Evolutionary conservation across 768 basidiomycete species (phyloP).

Genomic region (Gyrodon lividus): DNA sequence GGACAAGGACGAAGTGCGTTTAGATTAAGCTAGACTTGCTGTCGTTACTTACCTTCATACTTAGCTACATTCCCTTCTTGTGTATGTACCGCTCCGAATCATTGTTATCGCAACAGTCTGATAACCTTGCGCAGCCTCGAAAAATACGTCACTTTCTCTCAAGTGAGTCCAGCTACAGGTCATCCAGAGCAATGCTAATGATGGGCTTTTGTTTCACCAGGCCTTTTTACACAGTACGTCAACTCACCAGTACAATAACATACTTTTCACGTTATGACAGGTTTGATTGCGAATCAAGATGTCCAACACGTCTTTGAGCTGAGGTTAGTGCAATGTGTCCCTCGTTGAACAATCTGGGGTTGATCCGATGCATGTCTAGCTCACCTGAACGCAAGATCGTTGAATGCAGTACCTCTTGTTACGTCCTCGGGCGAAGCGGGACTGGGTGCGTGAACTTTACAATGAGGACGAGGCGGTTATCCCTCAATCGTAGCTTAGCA

Average conservation of each 20-base stretch:
- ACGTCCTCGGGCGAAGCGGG: conserved; percentile 69
- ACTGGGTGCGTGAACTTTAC: conserved; percentile 51
- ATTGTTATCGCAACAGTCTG: conserved; percentile 23
- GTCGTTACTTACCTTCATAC: neutral
- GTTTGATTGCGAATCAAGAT: conserved; percentile 24
- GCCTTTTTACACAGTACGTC: conserved; percentile 22
- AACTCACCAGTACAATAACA: neutral
- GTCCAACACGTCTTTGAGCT: conserved; percentile 29
- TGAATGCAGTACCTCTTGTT: conserved; percentile 58
- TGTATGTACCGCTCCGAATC: conserved; percentile 37
- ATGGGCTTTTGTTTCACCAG: conserved; percentile 3
- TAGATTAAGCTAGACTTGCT: neutral
- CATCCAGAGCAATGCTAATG: conserved; percentile 38
- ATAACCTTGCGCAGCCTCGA: conserved; percentile 43
- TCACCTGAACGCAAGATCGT: conserved; percentile 55
- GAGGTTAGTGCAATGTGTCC: conserved; percentile 11
- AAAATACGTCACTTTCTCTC: conserved; percentile 32
- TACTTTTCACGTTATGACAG: conserved; percentile 6
- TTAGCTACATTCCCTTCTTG: conserved; percentile 58
- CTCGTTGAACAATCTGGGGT: conserved; percentile 12
- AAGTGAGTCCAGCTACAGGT: conserved; percentile 7
- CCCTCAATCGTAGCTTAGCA: conserved; percentile 37
- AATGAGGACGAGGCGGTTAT: neutral
- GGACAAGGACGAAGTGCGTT: conserved; percentile 46
- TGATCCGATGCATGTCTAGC: conserved; percentile 22